Evolutionary conservation across 148 eudicot genomes (phyloP), one percentile per base, ranked within the genome.

Genomic region (Selenicereus undatus): DNA sequence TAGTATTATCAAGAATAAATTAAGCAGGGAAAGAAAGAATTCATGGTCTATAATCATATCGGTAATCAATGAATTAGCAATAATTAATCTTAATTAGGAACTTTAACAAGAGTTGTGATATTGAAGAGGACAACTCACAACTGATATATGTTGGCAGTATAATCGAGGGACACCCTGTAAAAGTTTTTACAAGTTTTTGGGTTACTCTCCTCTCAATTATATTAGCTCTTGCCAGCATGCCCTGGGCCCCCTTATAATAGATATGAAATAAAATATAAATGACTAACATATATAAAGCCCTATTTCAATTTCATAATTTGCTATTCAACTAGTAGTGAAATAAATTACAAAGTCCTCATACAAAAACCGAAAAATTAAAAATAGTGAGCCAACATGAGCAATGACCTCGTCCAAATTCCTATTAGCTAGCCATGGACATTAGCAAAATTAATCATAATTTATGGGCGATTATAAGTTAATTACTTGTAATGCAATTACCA

Each of bases 81-180:
- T 56, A 16, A 64, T 64, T 56, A 16, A 64, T 64, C 68, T n/a
- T 64, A 32, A 32, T 32, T 32, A 13, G 36, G 71, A 66, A 11
- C 11, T 66, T 26, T 16, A 4, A 65, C 4, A 36, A 7, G 18
- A 27, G 36, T 11, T 11, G 71, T 26, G 35, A 66, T 27, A 66
- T 10, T 66, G 71, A 66, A 66, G 71, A 66, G 35, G 71, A 66
- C 71, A 66, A 66, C 71, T 66, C 71, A 66, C 71, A 66, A 27
- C 69, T 64, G 69, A 8, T 64, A 39, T 39, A 27, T 66, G 71
- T 66, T 66, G 71, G 71, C 27, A 66, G 35, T n/a, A 65, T 65
- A 65, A 26, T 65, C 24, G 24, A 24, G 30, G 30, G 70, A 65
- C 70, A 65, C 70, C 32, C 70, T 65, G 70, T 65, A 24, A 65